These are phyloP conservation scores for Cryphonectria japonica DNA, from an alignment of 2,329 filamentous ascomycete species.

Conservation along the genomic window DNA sequence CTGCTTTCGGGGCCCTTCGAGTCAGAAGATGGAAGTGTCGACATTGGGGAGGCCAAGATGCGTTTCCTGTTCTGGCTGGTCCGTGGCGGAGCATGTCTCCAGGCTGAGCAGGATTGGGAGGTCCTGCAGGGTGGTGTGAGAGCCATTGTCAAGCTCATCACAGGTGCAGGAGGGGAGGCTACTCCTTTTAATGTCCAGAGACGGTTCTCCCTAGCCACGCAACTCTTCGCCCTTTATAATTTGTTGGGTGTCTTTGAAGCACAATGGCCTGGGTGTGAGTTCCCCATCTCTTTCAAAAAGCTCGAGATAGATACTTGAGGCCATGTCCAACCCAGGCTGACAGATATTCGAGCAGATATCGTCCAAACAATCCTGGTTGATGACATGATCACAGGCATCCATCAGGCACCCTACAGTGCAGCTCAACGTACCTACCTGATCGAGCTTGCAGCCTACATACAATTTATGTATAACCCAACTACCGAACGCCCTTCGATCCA, in stretches of 20 bases:
- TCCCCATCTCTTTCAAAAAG: neutral
- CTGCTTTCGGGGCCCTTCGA: slow-evolving; percentile 35
- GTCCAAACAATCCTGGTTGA: neutral
- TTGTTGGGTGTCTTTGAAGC: slow-evolving; percentile 22
- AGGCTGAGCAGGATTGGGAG: slow-evolving; percentile 36
- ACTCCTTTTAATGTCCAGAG: neutral
- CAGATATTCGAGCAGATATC: neutral
- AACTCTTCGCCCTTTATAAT: slow-evolving; percentile 21
- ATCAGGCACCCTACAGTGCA: neutral
- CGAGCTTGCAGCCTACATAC: neutral
- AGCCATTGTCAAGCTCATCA: slow-evolving; percentile 23
- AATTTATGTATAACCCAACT: neutral
- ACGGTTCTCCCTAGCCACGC: slow-evolving; percentile 18
- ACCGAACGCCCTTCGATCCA: neutral
- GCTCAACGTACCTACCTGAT: neutral
- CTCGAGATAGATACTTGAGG: neutral
- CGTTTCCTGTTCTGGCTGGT: slow-evolving; percentile 38
- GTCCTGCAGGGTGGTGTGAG: slow-evolving; percentile 28
- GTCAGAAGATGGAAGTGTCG: slow-evolving; percentile 21
- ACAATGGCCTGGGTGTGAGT: slow-evolving; percentile 27
- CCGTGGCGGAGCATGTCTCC: slow-evolving; percentile 32
- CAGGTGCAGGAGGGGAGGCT: neutral
- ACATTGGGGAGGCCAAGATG: slow-evolving; percentile 28
- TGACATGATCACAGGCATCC: slow-evolving; percentile 2
- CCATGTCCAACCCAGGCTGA: neutral